Percentiles rank a stretch among this genome's conserved stretches.
Evolutionary conservation across 768 basidiomycete genomes (phyloP).

Genomic region (Holtermannia corniformis): DNA sequence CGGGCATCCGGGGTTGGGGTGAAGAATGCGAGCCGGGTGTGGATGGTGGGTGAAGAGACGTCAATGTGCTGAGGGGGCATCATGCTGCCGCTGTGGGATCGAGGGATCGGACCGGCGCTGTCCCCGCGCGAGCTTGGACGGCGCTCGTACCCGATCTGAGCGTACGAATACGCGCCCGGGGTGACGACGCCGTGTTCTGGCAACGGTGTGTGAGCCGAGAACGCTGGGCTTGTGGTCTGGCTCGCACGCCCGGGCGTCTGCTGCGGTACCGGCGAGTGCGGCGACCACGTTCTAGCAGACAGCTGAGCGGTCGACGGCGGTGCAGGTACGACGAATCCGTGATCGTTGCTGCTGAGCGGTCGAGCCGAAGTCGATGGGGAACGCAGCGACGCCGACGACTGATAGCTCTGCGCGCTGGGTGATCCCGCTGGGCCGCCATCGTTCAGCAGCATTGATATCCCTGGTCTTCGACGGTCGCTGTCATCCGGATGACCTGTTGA

Average conservation of each 20-base stretch:
- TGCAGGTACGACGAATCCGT: background rate
- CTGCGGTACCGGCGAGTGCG: background rate
- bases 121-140: background rate
- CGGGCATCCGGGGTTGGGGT: constrained; percentile 3
- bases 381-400: background rate
- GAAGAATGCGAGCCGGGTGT: constrained; percentile 15
- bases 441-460: background rate
- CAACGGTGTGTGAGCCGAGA: background rate
- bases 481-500: background rate
- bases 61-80: constrained; percentile 22
- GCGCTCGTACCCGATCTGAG: background rate
- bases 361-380: background rate
- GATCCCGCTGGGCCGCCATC: too few relatives aligned
- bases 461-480: background rate
- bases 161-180: too few relatives aligned
- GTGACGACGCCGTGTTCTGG: background rate
- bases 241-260: background rate
- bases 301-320: background rate
- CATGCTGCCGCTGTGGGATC: constrained; percentile 10
- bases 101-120: background rate
- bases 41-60: constrained; percentile 12
- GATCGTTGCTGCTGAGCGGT: background rate
- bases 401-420: too few relatives aligned
- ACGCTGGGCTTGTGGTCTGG: background rate
- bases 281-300: background rate